Conservation (phyloP, 1,284 basidiomycete genomes). For the Ganoderma meredithae region DNA sequence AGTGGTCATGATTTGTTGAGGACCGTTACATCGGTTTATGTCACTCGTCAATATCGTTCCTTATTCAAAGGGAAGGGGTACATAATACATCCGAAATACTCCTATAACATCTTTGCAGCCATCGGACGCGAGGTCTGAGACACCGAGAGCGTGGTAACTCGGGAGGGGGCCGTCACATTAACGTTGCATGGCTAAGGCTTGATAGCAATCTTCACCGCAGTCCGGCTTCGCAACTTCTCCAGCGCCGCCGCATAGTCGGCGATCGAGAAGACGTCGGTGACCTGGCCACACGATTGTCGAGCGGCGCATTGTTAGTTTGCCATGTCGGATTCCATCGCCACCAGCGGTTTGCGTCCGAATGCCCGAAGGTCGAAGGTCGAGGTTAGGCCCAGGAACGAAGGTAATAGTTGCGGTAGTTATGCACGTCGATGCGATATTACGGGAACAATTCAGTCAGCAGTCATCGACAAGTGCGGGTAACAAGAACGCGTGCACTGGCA, state of each 20-base stretch:
- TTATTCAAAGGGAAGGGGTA: not conserved
- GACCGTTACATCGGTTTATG: not conserved
- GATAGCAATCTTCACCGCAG: conserved; percentile 74
- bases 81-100: not conserved
- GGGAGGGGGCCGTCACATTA: too few relatives aligned
- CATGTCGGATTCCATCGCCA: not conserved
- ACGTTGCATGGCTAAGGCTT: conserved; percentile 46
- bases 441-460: not conserved
- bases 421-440: not conserved
- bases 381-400: conserved; percentile 2
- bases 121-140: not conserved
- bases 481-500: not conserved
- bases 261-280: conserved; percentile 78
- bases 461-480: not conserved
- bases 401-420: not conserved
- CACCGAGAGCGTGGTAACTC: too few relatives aligned
- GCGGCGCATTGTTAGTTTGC: not conserved
- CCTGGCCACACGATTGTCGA: conserved; percentile 42
- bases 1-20: not conserved
- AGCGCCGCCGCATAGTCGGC: conserved; percentile 83
- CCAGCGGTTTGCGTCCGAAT: not conserved
- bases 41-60: not conserved
- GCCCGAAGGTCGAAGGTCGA: not conserved
- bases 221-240: conserved; percentile 83
- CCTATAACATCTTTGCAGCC: not conserved